phyloP scores from a whole-genome alignment of 2,329 filamentous ascomycete genomes.

The Paramyrothecium roridum region DNA sequence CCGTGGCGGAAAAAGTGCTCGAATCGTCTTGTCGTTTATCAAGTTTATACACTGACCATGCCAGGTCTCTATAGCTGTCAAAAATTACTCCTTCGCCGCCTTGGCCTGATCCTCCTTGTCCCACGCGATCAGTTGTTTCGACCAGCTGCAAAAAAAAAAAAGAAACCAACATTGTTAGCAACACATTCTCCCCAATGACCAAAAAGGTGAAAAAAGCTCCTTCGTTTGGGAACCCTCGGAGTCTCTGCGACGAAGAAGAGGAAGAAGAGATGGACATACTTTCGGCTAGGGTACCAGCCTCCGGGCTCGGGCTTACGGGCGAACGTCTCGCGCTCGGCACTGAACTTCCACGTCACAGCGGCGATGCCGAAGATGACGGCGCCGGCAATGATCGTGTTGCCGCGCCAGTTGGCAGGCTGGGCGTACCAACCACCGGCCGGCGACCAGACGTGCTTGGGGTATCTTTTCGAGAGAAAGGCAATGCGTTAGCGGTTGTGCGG shows the following conservation, averaged over 20 bases:
- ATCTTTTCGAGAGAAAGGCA: conserved; percentile 48
- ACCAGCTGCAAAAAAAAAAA: conserved; percentile 31
- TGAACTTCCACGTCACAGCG: conserved; percentile 66
- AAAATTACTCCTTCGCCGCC: conserved; percentile 18
- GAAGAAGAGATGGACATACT: conserved; percentile 52
- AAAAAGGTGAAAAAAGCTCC: not conserved
- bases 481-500: conserved; percentile 9
- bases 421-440: conserved; percentile 97
- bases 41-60: conserved; percentile 20
- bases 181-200: not conserved
- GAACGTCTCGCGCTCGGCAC: conserved; percentile 70
- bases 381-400: conserved; percentile 78
- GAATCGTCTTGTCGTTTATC: conserved; percentile 6
- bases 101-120: conserved; percentile 38
- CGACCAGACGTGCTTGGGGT: conserved; percentile 99
- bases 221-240: no score
- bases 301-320: conserved; percentile 72
- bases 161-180: conserved; percentile 14
- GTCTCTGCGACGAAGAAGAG: not conserved
- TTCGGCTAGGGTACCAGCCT: conserved; percentile 80
- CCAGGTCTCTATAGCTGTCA: conserved; percentile 8
- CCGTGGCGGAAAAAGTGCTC: not conserved
- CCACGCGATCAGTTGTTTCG: conserved; percentile 41
- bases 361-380: conserved; percentile 66
- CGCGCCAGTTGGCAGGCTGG: conserved; percentile 91